Evolutionary conservation across 2,329 filamentous ascomycete genomes (phyloP).

Genomic region (Microcyclospora pomicola): DNA sequence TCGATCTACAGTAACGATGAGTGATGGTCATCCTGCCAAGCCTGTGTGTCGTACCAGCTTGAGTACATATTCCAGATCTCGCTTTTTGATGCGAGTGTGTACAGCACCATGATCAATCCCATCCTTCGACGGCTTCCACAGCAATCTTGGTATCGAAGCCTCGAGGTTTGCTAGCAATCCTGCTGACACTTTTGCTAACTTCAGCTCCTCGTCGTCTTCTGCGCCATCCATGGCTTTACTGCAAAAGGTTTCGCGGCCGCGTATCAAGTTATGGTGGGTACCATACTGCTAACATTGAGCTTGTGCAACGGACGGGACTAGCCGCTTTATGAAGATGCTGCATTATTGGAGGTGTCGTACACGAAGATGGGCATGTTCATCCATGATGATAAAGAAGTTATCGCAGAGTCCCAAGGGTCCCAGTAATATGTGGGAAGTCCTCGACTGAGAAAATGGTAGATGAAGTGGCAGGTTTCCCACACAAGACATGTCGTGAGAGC

Average conservation of each 20-base stretch:
- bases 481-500: no score
- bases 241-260: not conserved
- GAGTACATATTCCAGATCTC: constrained; percentile 28
- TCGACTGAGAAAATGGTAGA: no score
- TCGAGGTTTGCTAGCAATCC: constrained; percentile 21
- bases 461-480: no score
- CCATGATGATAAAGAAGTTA: not conserved
- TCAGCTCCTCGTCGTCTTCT: constrained; percentile 33
- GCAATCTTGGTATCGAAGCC: constrained; percentile 30
- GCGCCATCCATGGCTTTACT: constrained; percentile 4
- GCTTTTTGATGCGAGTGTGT: constrained; percentile 25
- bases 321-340: no score
- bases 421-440: no score
- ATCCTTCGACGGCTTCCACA: constrained; percentile 23
- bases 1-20: constrained; percentile 43
- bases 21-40: not conserved
- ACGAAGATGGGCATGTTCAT: no score
- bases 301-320: no score
- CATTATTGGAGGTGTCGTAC: no score
- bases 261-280: not conserved
- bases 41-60: constrained; percentile 16
- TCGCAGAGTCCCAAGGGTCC: no score
- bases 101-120: constrained; percentile 13
- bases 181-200: constrained; percentile 30
- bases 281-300: no score